Conservation (phyloP, 176 grass and related monocot genomes). For the Areca catechu region DNA sequence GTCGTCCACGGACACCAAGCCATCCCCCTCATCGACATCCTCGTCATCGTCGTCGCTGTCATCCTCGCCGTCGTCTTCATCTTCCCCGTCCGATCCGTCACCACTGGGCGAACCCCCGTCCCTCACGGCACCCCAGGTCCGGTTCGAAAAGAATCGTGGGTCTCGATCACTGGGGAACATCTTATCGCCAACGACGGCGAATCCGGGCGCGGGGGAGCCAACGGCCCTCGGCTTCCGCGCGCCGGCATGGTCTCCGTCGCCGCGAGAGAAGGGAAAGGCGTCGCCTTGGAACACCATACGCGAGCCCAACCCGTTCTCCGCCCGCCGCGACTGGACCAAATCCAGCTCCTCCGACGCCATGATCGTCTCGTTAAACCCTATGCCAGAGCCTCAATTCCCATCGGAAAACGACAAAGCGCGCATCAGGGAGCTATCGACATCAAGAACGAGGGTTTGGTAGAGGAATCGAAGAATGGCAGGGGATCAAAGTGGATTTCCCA, state of each 20-base stretch:
- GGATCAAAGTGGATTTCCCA: too few relatives aligned
- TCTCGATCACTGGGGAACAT: conserved; percentile 22
- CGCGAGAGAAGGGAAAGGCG: conserved; percentile 2
- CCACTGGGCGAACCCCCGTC: conserved; percentile 5
- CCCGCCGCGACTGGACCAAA: too few relatives aligned
- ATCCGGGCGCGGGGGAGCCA: not conserved
- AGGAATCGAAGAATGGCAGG: too few relatives aligned
- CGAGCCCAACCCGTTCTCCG: conserved; percentile 4
- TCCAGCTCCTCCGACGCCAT: conserved; percentile 9
- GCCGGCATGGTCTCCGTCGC: not conserved
- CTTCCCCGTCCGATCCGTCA: conserved; percentile 16
- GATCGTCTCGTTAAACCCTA: not conserved
- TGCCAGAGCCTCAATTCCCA: not conserved
- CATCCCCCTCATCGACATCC: conserved; percentile 25
- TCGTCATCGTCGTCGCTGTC: conserved; percentile 6
- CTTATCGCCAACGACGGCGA: conserved; percentile 8
- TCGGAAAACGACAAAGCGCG: not conserved
- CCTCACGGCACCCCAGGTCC: conserved; percentile 8
- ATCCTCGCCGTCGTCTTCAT: conserved; percentile 35
- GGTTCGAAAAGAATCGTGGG: conserved; percentile 15
- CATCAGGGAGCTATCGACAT: not conserved
- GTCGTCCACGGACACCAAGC: conserved; percentile 22
- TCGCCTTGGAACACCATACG: conserved; percentile 14
- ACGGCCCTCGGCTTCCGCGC: not conserved
- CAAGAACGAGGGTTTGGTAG: not conserved